A percentile compares a stretch with the other conserved stretches of the same genome.
Conservation (phyloP, 2,329 filamentous ascomycete genomes). For the Penicillium sp. region DNA sequence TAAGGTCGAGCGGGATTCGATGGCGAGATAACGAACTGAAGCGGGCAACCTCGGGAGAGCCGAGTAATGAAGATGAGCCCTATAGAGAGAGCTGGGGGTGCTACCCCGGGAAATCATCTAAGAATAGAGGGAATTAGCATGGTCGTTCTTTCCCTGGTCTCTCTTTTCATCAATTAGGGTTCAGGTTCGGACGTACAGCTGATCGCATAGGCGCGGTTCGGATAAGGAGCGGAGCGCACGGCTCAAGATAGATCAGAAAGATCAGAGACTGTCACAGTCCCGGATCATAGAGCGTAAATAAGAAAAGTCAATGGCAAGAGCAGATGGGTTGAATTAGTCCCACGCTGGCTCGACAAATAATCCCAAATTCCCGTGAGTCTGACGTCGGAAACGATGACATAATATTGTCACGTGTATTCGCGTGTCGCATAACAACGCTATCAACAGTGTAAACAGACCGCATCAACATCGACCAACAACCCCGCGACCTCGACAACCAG, state of each 20-base stretch:
- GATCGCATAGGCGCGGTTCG: neutral
- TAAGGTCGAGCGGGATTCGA: slow-evolving; percentile 23
- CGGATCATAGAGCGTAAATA: slow-evolving; percentile 25
- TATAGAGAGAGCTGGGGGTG: slow-evolving; percentile 22
- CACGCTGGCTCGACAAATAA: slow-evolving; percentile 4
- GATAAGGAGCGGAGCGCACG: slow-evolving; percentile 26
- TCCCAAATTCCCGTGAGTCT: slow-evolving; percentile 9
- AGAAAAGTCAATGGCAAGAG: slow-evolving; percentile 11
- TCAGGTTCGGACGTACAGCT: slow-evolving; percentile 27
- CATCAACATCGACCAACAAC: slow-evolving; percentile 15
- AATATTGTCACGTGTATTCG: slow-evolving; percentile 20
- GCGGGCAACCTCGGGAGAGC: slow-evolving; percentile 18
- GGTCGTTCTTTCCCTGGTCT: neutral
- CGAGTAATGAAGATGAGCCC: slow-evolving; percentile 20
- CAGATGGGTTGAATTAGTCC: slow-evolving; percentile 8
- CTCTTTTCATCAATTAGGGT: neutral
- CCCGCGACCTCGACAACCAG: slow-evolving; percentile 5
- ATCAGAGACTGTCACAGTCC: slow-evolving; percentile 19
- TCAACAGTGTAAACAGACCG: slow-evolving; percentile 17
- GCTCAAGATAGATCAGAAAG: slow-evolving; percentile 16
- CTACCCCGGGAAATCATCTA: slow-evolving; percentile 26
- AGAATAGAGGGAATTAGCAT: slow-evolving; percentile 10
- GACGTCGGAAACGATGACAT: slow-evolving; percentile 16
- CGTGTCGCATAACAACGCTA: slow-evolving; percentile 18
- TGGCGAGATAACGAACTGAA: slow-evolving; percentile 32